A percentile compares a stretch with the other conserved stretches of the same genome.
These are phyloP conservation scores for Marasmius oreades DNA, from an alignment of 1,284 basidiomycete genomes.

Conservation along the genomic window DNA sequence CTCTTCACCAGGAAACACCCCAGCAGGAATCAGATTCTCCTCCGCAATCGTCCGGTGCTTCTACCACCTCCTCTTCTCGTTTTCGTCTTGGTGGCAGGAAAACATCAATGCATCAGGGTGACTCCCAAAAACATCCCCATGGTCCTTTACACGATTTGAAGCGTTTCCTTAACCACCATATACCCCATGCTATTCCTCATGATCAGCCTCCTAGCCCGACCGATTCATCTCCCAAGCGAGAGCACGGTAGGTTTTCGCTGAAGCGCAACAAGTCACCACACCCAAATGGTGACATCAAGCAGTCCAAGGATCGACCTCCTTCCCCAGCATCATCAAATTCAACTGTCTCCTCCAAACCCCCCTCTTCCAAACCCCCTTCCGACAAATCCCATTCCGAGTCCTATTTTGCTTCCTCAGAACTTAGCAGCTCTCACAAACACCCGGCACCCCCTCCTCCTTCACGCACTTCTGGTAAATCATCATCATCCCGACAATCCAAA, in stretches of 20 bases:
- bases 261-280: conserved; percentile 29
- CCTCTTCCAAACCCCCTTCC: conserved; percentile 19
- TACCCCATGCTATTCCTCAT: conserved; percentile 46
- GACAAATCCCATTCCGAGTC: conserved; percentile 14
- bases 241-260: conserved; percentile 26
- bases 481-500: conserved; percentile 8
- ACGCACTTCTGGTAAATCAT: conserved; percentile 5
- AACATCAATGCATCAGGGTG: conserved; percentile 11
- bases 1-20: conserved; percentile 1
- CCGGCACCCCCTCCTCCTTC: conserved; percentile 5
- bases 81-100: conserved; percentile 12
- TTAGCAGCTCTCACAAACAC: conserved; percentile 10
- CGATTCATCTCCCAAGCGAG: conserved; percentile 14
- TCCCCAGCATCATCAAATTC: conserved; percentile 25
- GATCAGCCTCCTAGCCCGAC: conserved; percentile 6
- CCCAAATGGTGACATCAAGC: conserved; percentile 27
- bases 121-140: conserved; percentile 24
- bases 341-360: conserved; percentile 21
- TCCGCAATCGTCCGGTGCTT: background rate
- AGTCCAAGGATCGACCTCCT: conserved; percentile 40
- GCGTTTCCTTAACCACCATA: conserved; percentile 88
- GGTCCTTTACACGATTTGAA: conserved; percentile 87
- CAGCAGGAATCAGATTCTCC: background rate
- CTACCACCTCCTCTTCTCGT: conserved; percentile 11
- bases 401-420: conserved; percentile 10